A percentile compares a stretch with the other conserved stretches of the same genome.
phyloP scores from a whole-genome alignment of 2,329 filamentous ascomycete species.

The Alternaria sp. region DNA sequence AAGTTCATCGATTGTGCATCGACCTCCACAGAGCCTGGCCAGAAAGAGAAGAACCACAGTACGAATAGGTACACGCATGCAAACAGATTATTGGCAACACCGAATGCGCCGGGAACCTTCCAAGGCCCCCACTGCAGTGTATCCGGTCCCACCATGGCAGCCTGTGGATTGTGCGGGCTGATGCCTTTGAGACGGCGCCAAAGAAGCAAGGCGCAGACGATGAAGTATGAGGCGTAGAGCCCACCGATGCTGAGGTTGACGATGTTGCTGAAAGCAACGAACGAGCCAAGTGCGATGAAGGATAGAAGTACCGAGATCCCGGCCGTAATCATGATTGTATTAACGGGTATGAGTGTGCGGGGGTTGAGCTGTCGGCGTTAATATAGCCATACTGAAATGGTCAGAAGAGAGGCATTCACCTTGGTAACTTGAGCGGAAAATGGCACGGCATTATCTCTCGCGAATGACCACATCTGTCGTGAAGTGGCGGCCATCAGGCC shows the following conservation, averaged over 20 bases:
- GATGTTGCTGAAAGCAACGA: constrained; percentile 21
- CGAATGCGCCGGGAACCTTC: constrained; percentile 6
- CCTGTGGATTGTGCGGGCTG: not conserved
- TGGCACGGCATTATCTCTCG: constrained; percentile 29
- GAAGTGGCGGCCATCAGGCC: constrained; percentile 23
- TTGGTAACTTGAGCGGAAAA: constrained; percentile 7
- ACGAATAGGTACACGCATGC: constrained; percentile 20
- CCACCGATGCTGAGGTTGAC: constrained; percentile 16
- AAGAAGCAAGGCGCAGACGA: constrained; percentile 17
- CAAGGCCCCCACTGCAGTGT: constrained; percentile 6
- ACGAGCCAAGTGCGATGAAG: constrained; percentile 20
- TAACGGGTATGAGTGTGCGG: constrained; percentile 43
- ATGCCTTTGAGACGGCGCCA: constrained; percentile 13
- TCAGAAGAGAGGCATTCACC: not conserved
- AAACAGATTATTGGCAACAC: constrained; percentile 18
- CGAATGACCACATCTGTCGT: constrained; percentile 29
- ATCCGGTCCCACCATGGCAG: constrained; percentile 2
- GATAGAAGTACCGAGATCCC: constrained; percentile 16
- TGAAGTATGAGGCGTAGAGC: constrained; percentile 23
- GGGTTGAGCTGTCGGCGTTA: constrained; percentile 1
- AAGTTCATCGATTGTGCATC: constrained; percentile 27
- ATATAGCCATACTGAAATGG: not conserved
- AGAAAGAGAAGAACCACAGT: constrained; percentile 28
- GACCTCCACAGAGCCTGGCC: constrained; percentile 12
- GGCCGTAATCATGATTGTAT: constrained; percentile 47